Base-by-base conservation (phyloP, 371 early-diverging fungal species). In the Syncephalastrum contaminatum region DNA sequence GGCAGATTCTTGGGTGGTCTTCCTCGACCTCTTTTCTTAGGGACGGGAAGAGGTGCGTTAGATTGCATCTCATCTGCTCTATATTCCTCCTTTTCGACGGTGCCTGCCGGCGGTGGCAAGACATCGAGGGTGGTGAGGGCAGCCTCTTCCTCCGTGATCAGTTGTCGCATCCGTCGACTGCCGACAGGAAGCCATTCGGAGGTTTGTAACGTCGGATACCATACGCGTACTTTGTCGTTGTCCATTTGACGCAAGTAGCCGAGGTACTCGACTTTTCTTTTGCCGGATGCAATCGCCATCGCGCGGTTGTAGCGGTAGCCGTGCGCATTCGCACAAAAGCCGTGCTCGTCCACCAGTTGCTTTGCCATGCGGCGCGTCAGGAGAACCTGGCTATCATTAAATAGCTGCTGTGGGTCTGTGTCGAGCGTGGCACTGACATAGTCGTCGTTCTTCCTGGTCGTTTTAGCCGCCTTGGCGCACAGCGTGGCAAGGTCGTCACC, bases 331-430 rank as follows among this genome's bases (percentile, higher is more conserved):
- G 80, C 69, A 36, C 69, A 54, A 51, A 79, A 73, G 39, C 81
- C 69, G 56, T 69, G 53, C 16, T 72, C 64, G 36, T 75, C 80
- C 1, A 55, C 51, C n/a, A 84, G 47, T 8, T 77, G 61, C 36
- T 62, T 69, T 4, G 78, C 81, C 30, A 82, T 75, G 6, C 77
- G 72, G 15, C 83, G 72, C 0, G 85, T 82, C 53, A 82, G 65
- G 42, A 78, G 80, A 0, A 79, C 76, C 3, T 81, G 79, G n/a
- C 71, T 81, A 3, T 80, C 74, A 45, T 77, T 75, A 46, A 80
- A 81, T 20, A 75, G 60, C 27, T 75, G 75, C 2, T 59, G 40
- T 21, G 71, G 71, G 45, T 75, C 72, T 20, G 56, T 74, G 43
- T 74, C 75, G 2, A 70, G 45, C 14, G 64, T 66, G 3, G 60